Evolutionary conservation across 73 alveolate species (phyloP).

Genomic region (Durusdinium trenchii): DNA sequence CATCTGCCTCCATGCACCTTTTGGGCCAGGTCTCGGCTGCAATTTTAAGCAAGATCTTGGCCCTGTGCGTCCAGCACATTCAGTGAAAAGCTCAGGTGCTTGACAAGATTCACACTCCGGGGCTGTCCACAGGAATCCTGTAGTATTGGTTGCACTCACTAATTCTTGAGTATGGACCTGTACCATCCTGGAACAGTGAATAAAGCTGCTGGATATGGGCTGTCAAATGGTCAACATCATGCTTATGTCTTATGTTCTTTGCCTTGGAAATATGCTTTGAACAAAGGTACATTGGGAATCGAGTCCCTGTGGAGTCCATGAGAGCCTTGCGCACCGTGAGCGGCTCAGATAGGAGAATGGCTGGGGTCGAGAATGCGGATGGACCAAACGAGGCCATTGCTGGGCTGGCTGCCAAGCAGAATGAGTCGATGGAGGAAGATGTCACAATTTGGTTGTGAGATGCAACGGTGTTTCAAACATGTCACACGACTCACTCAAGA

Average conservation of each 20-base stretch:
- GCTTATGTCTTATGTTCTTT: too few species aligned
- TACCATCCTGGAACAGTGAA: too few species aligned
- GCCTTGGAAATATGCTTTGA: too few species aligned
- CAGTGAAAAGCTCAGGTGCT: not conserved
- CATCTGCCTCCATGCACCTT: not conserved
- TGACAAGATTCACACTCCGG: not conserved
- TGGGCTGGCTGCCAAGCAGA: slow-evolving; percentile 78
- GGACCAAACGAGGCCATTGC: slow-evolving; percentile 26
- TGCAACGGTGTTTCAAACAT: not conserved
- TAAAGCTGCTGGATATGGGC: too few species aligned
- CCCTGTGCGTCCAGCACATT: slow-evolving; percentile 71
- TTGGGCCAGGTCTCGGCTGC: slow-evolving; percentile 58
- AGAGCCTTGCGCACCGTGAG: slow-evolving; percentile 38
- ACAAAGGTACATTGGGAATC: slow-evolving; percentile 73
- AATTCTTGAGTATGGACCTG: too few species aligned
- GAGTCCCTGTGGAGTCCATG: slow-evolving; percentile 68
- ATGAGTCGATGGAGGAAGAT: slow-evolving; percentile 53
- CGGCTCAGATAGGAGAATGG: not conserved
- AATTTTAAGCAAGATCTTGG: slow-evolving; percentile 66
- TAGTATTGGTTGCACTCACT: too few species aligned
- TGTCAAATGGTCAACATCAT: too few species aligned
- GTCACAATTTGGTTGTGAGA: not conserved
- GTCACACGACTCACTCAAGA: too few species aligned
- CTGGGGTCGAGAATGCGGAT: not conserved
- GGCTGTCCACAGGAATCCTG: not conserved